These are phyloP conservation scores for Leccinum rimulosum DNA, from an alignment of 768 basidiomycete genomes.

Conservation along the genomic window DNA sequence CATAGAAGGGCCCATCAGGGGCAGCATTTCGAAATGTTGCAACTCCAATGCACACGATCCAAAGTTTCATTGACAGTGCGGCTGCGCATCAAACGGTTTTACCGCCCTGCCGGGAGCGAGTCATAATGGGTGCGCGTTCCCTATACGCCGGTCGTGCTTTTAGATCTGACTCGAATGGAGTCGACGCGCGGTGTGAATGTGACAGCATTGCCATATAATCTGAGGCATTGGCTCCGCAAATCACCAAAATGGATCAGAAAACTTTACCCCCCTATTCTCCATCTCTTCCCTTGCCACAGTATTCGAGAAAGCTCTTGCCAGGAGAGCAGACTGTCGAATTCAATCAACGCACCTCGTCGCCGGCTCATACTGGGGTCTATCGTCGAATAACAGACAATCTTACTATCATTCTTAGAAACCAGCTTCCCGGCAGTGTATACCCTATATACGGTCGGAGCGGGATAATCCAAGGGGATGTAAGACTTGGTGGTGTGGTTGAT, in stretches of 20 bases:
- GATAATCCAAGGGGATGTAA: constrained; percentile 25
- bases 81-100: background rate
- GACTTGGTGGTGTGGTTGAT: constrained; percentile 11
- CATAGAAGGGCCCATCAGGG: background rate
- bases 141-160: background rate
- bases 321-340: constrained; percentile 52
- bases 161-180: constrained; percentile 3
- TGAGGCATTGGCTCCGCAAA: background rate
- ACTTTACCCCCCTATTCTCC: constrained; percentile 50
- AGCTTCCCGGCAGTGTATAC: constrained; percentile 19
- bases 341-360: constrained; percentile 27
- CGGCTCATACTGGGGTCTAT: constrained; percentile 17
- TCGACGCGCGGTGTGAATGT: background rate
- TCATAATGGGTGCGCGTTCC: background rate
- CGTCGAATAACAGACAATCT: constrained; percentile 30
- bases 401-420: constrained; percentile 24
- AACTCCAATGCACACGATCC: background rate
- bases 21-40: background rate
- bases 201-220: background rate
- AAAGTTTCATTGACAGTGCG: background rate
- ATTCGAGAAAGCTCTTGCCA: constrained; percentile 48
- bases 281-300: constrained; percentile 50
- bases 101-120: background rate
- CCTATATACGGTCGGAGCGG: constrained; percentile 22
- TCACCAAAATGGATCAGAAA: constrained; percentile 7